Evolutionary conservation across 306 rosid genomes (phyloP), one percentile per base, ranked within the genome.

Genomic region (Cicer yamashitae): DNA sequence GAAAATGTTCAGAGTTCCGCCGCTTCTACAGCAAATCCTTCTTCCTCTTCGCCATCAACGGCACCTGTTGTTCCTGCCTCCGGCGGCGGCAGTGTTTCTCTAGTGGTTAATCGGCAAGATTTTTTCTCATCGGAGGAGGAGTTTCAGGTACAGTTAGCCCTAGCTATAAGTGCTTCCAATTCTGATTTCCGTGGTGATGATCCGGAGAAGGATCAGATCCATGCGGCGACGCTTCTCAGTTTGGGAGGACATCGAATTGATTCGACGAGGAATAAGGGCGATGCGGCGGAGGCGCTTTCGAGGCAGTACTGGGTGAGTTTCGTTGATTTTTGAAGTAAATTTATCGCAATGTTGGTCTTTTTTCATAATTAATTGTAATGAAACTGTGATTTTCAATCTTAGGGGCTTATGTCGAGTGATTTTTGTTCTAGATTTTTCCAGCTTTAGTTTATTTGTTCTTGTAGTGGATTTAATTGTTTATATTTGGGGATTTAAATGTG

Each of bases 81-180:
- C 6, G 14, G n/a, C 7, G 54, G 69, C 11, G 48, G 70, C 11
- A 72, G 85, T 1, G n/a, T 78, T 14, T 25, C 84, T 14, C 48
- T 79, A 37, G 20, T 48, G 61, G 81, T 85, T 13, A 85, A 78
- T 52, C 86, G 87, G 59, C 81, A 87, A 3, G 99, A 94, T 51
- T 92, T 81, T 74, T 86, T 94, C 85, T 85, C 90, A 53, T 92
- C 96, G 12, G 99, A 94, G 80, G 99, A 94, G 88, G 97, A 94
- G 82, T 94, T 86, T 83, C 99, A 94, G 93, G 82, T 91, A 41
- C 99, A 94, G 90, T 90, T 94, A 22, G 97, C 99, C 85, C 89
- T 94, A 65, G 99, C 99, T 41, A 94, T 94, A 77, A 94, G 99
- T 71, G 99, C 97, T 59, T 94, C 99, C 47, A 94, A 94, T 87